phyloP scores from a whole-genome alignment of 2,329 filamentous ascomycete species.

The Paecilomyces niveus region DNA sequence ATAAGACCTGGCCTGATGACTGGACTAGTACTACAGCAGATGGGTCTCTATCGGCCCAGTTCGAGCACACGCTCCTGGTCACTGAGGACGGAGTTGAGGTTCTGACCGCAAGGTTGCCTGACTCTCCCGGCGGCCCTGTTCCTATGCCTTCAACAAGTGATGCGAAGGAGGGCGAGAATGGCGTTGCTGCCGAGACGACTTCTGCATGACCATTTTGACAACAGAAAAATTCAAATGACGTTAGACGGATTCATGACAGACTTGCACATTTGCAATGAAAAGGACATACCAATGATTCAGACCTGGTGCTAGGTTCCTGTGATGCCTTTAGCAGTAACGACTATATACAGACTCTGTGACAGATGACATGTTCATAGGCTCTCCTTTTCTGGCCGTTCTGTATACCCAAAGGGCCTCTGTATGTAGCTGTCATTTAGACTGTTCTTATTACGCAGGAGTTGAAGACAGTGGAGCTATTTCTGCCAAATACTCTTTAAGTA shows the following conservation, averaged over 20 bases:
- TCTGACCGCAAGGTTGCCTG: constrained; percentile 63
- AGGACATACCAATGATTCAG: not conserved
- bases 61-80: constrained; percentile 81
- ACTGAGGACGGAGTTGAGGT: constrained; percentile 78
- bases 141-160: constrained; percentile 42
- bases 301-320: not conserved
- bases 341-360: not conserved
- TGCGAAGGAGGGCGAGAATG: not conserved
- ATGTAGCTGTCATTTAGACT: too few relatives aligned
- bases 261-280: not conserved
- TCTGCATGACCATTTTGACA: not conserved
- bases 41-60: constrained; percentile 84
- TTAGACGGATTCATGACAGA: not conserved
- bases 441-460: too few relatives aligned
- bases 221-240: constrained; percentile 1
- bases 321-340: not conserved
- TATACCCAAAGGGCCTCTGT: not conserved
- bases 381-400: not conserved
- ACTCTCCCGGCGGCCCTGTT: constrained; percentile 69
- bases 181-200: not conserved
- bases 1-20: constrained; percentile 97
- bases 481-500: too few relatives aligned
- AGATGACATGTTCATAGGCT: not conserved
- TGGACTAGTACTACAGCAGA: constrained; percentile 95
- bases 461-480: too few relatives aligned